Percentiles rank a stretch among this genome's conserved stretches.
Evolutionary conservation across 2,329 filamentous ascomycete species (phyloP).

Genomic region (Scedosporium aurantiacum): DNA sequence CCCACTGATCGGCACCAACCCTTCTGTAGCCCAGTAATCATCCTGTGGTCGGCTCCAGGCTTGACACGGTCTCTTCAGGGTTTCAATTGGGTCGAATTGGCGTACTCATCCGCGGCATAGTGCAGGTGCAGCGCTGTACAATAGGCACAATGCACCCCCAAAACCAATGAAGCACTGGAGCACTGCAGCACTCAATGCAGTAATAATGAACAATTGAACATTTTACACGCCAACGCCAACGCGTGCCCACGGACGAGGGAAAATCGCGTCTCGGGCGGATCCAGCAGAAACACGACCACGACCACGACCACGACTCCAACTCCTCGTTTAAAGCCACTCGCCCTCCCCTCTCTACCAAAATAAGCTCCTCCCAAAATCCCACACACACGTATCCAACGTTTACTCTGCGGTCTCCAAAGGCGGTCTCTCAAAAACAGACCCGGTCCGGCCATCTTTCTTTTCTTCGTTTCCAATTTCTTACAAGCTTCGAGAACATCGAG

Average conservation of each 20-base stretch:
- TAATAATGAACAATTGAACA: neutral
- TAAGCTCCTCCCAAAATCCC: neutral
- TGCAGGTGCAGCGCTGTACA: neutral
- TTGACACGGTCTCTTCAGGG: neutral
- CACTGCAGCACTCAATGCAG: neutral
- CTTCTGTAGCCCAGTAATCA: neutral
- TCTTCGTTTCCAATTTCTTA: neutral
- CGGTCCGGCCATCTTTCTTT: neutral
- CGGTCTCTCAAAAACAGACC: neutral
- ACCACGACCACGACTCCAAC: neutral
- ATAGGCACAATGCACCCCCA: neutral
- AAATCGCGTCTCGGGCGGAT: conserved; percentile 5
- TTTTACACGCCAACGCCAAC: conserved; percentile 6
- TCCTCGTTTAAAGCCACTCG: conserved; percentile 3
- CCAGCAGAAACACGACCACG: conserved; percentile 4
- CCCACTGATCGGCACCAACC: neutral
- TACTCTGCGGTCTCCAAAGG: neutral
- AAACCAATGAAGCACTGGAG: neutral
- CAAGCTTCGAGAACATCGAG: neutral
- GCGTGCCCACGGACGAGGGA: conserved; percentile 4
- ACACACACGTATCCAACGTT: neutral
- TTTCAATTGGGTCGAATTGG: neutral
- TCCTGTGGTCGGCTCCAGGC: neutral
- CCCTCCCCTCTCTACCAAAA: neutral
- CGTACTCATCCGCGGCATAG: neutral